These are phyloP conservation scores for Mallotus japonicus DNA, from an alignment of 441 rosid genomes.

Conservation along the genomic window DNA sequence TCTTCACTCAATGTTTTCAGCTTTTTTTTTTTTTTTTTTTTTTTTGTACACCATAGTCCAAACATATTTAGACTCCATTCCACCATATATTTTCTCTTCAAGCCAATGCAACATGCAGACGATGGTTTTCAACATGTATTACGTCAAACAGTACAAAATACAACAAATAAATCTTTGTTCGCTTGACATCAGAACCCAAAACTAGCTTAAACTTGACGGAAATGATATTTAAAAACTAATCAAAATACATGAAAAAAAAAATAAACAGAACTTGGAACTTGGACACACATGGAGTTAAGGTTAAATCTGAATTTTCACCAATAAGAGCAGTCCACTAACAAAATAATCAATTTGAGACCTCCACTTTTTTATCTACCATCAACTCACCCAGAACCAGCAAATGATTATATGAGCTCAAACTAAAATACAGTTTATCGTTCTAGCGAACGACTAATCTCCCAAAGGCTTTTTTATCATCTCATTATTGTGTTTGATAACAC, in stretches of 20 bases:
- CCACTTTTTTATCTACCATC: neutral
- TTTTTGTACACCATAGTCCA: no score
- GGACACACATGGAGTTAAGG: neutral
- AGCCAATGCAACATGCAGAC: neutral
- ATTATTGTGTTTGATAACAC: neutral
- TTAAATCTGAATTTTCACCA: neutral
- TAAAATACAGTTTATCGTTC: neutral
- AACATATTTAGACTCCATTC: neutral
- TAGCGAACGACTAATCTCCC: no score
- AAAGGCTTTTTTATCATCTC: no score
- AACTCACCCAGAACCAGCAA: neutral
- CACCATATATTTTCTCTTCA: neutral
- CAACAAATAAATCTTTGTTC: neutral
- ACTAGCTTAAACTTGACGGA: neutral
- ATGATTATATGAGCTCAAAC: neutral
- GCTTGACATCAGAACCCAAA: neutral
- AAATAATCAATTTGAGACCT: neutral
- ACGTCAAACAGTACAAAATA: neutral
- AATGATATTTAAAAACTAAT: neutral
- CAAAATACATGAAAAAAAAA: neutral
- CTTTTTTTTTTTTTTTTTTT: neutral
- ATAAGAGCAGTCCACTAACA: neutral
- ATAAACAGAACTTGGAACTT: neutral
- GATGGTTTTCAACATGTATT: neutral
- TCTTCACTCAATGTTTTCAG: neutral